Evolutionary conservation across 2,329 filamentous ascomycete species (phyloP).

Genomic region (Trichoderma semiorbis): DNA sequence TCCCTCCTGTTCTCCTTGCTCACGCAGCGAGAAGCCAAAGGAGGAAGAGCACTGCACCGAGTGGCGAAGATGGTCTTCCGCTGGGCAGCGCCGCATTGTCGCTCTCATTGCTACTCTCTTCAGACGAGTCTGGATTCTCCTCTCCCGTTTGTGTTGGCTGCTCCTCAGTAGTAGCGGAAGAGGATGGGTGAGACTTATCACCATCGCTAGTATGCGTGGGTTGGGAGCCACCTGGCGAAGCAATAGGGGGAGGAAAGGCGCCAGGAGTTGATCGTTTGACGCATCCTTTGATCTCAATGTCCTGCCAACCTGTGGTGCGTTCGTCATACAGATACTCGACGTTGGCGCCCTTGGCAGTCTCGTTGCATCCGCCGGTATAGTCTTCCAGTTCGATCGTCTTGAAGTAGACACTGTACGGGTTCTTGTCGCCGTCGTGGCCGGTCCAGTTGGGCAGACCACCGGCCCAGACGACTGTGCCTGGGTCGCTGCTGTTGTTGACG

Average conservation of each 20-base stretch:
- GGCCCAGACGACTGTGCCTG: slow-evolving; percentile 66
- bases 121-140: neutral
- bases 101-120: neutral
- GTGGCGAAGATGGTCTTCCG: slow-evolving; percentile 15
- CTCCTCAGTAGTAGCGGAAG: neutral
- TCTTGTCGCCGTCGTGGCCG: slow-evolving; percentile 19
- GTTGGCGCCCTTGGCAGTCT: slow-evolving; percentile 5
- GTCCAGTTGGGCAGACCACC: slow-evolving; percentile 48
- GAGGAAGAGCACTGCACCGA: slow-evolving; percentile 19
- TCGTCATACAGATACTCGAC: slow-evolving; percentile 31
- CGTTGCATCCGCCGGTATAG: slow-evolving; percentile 29
- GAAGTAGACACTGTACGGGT: slow-evolving; percentile 28
- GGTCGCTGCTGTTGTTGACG: slow-evolving; percentile 45
- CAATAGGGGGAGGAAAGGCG: neutral
- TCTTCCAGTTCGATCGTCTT: slow-evolving; percentile 29
- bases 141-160: slow-evolving; percentile 10
- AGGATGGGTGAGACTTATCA: neutral
- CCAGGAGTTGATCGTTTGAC: slow-evolving; percentile 21
- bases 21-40: slow-evolving; percentile 19
- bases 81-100: slow-evolving; percentile 13
- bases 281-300: slow-evolving; percentile 30
- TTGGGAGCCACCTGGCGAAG: neutral
- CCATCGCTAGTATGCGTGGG: neutral
- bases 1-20: neutral
- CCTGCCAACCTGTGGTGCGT: slow-evolving; percentile 28